Base-by-base conservation (phyloP, 2,329 filamentous ascomycete species). In the Cladophialophora carrionii region DNA sequence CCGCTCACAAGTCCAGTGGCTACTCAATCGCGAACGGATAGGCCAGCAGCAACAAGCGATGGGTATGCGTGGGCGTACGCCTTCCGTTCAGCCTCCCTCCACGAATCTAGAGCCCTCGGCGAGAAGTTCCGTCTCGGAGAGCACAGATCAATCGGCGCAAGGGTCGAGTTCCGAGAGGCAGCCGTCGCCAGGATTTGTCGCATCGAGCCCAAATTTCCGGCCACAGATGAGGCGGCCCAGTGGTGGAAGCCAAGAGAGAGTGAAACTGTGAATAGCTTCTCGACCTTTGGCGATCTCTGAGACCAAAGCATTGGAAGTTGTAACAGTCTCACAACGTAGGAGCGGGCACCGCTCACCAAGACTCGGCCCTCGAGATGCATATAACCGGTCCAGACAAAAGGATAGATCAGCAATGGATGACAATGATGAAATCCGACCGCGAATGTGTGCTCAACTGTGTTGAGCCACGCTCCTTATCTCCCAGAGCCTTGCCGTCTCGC, bases 1-100 rank as follows among this genome's bases (percentile, higher is more conserved):
- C 67, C 81, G 84, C 61, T 82, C 87, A 77, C 86, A 88, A 71
- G 78, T 88, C 24, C 85, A 87, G 59, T 88, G 86, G 86, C 79
- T 88, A 12, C 83, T 86, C 71, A 85, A 84, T 65, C 80, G 83
- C 1, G 81, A 84, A 20, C 74, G 87, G 41, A 41, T 67, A 26
- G 67, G 67, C 20, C 64, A 66, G 46, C 67, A 69, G 29, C 67
- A 69, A 52, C 64, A 66, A 55, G 64, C 67, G n/a, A 65, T 65
- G 66, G 60, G 57, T 29, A 62, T 67, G 59, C 64, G 67, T 57
- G 67, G 67, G 26, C 67, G 67, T 29, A 54, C 64, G 48, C 64
- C 67, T 10, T 67, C 67, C 12, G 59, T 62, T 52, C 67, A 69
- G 41, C 62, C 67, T 46, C 67, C 41, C 24, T 20, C 41, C 12